Conservation (phyloP, 371 early-diverging fungal species). For the Funneliformis caledonium region DNA sequence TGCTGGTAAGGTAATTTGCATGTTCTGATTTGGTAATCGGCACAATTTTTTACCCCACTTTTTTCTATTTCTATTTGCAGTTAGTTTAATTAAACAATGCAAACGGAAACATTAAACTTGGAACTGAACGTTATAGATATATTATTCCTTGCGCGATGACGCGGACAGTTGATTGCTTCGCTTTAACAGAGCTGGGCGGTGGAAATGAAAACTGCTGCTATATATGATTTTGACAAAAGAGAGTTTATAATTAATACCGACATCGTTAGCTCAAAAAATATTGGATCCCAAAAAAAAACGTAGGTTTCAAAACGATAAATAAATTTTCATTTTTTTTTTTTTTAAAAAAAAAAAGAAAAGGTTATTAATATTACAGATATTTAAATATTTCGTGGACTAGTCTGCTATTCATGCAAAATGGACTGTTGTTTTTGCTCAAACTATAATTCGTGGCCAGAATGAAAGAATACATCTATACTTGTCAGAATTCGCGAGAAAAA, state of each 20-base stretch:
- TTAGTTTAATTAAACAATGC: too few relatives aligned
- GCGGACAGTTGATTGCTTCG: conserved; percentile 76
- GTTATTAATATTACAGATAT: not conserved
- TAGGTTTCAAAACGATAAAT: conserved; percentile 30
- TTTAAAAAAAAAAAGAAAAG: too few relatives aligned
- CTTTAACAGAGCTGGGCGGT: conserved; percentile 74
- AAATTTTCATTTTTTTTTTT: too few relatives aligned
- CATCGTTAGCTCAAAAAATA: conserved; percentile 67
- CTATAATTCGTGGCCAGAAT: conserved; percentile 61
- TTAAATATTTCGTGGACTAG: conserved; percentile 32
- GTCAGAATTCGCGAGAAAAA: conserved; percentile 74
- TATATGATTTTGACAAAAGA: conserved; percentile 56
- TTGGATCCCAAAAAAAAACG: conserved; percentile 67
- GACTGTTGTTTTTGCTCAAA: conserved; percentile 74
- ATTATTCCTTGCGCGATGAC: conserved; percentile 47
- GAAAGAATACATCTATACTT: conserved; percentile 68
- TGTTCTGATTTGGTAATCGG: too few relatives aligned
- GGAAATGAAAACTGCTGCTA: conserved; percentile 74
- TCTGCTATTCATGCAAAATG: conserved; percentile 70
- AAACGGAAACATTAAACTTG: conserved; percentile 68
- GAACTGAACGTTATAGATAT: conserved; percentile 70
- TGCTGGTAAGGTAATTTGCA: too few relatives aligned
- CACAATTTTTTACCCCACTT: not conserved
- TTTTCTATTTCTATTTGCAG: too few relatives aligned
- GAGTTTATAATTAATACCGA: conserved; percentile 77